Base-by-base conservation (phyloP, 1,284 basidiomycete genomes). In the Puccinia coronata region DNA sequence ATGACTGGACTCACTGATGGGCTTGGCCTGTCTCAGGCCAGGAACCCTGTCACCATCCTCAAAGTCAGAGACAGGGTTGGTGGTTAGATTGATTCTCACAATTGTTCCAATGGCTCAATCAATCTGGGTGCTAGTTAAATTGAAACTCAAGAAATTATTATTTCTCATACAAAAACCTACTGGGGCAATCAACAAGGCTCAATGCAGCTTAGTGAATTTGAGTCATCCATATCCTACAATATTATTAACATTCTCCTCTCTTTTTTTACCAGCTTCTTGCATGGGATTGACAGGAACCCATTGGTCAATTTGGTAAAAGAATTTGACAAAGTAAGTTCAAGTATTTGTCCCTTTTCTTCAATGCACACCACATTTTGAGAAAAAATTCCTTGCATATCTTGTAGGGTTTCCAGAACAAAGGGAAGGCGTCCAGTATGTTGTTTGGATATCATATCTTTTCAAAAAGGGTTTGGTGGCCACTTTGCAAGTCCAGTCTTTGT, bases 111-210 rank as follows among this genome's bases (percentile, higher is more conserved):
- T 49, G 49, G 51, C 34, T 55, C 71, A 12, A 63, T 80, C 20
- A 69, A 80, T 61, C n/a, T 80, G 9, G 78, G 78, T 61, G 78
- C 78, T 41, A 80, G 78, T 67, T 80, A 71, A 57, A 28, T 61
- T 28, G 14, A 70, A 43, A 16, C 43, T 16, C 61, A 31, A 74
- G 25, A 51, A 9, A 28, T 70, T 8, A 8, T 70, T 70, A 41
- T n/a, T n/a, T n/a, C n/a, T n/a, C n/a, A n/a, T n/a, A n/a, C n/a
- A n/a, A n/a, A n/a, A n/a, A n/a, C n/a, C n/a, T n/a, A n/a, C n/a
- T n/a, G n/a, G n/a, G n/a, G n/a, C n/a, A n/a, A n/a, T n/a, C n/a
- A n/a, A n/a, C n/a, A n/a, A n/a, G n/a, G n/a, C n/a, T n/a, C n/a
- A n/a, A n/a, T n/a, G n/a, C n/a, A n/a, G n/a, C n/a, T n/a, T n/a